A percentile compares a stretch with the other conserved stretches of the same genome.
phyloP scores from a whole-genome alignment of 495 filamentous ascomycete genomes.

The Aspergillus leporis region DNA sequence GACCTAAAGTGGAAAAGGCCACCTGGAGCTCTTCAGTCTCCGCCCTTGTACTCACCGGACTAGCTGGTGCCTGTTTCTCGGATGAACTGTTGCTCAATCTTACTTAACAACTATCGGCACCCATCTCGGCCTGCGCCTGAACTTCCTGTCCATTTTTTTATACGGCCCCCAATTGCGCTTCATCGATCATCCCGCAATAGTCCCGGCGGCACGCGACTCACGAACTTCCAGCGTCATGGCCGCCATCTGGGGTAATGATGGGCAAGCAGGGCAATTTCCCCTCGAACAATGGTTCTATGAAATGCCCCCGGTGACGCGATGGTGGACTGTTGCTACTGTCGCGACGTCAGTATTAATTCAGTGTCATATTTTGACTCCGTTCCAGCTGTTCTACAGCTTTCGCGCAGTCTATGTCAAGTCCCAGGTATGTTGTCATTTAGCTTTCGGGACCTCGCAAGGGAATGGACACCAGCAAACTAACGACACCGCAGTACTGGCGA shows the following conservation, averaged over 20 bases:
- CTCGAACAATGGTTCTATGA: slow-evolving; percentile 97
- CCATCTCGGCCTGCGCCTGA: neutral
- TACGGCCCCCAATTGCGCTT: neutral
- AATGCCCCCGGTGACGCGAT: slow-evolving; percentile 92
- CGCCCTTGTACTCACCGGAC: neutral
- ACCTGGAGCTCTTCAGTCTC: slow-evolving; percentile 17
- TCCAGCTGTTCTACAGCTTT: slow-evolving; percentile 96
- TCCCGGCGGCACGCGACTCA: neutral
- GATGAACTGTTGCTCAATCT: neutral
- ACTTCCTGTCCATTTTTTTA: neutral
- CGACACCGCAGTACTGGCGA: slow-evolving; percentile 79
- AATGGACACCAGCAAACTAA: slow-evolving; percentile 16
- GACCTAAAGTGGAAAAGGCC: slow-evolving; percentile 22
- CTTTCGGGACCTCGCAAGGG: neutral
- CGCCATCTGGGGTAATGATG: slow-evolving; percentile 48
- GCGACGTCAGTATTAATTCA: slow-evolving; percentile 88
- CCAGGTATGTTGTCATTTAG: slow-evolving; percentile 60
- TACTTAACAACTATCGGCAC: neutral
- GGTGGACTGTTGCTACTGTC: slow-evolving; percentile 94
- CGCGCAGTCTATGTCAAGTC: slow-evolving; percentile 85
- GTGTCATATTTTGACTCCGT: slow-evolving; percentile 84
- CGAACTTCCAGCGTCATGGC: slow-evolving; percentile 35
- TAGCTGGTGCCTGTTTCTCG: neutral
- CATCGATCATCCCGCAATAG: neutral
- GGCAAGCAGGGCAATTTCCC: slow-evolving; percentile 69